Evolutionary conservation across 208 protist genomes (phyloP), one percentile per base, ranked within the genome.

Genomic region (Trypanosoma caninum): DNA sequence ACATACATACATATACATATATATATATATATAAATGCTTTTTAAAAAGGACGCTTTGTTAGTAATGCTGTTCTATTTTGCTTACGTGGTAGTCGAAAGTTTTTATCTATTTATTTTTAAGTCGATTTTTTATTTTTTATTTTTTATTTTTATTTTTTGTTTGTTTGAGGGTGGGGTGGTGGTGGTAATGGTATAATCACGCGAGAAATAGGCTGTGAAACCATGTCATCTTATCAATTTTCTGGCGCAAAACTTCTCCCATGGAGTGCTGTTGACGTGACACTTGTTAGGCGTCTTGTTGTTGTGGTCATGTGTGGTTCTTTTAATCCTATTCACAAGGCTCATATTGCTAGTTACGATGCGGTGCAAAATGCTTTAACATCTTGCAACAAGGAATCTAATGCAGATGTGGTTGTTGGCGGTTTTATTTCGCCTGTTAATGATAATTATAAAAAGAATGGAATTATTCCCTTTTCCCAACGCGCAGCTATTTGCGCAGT

Each of bases 241-340:
- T 45, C 13, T 23, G 53, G 47, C 1, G 50, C 65, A 11, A 90
- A 90, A 55, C 53, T 90, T 22, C 80, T 55, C 33, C 42, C 67
- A 1, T 63, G 64, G 59, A 23, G 42, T 25, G 40, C 13, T 2
- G 69, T 64, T 18, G 66, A 62, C 41, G 22, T 62, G 13, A 13
- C 30, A 11, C 34, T 30, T 1, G 13, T 65, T 20, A 44, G 41
- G 8, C 55, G 62, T 30, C 73, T 85, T 0, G 76, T 77, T 0
- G 76, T 95, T 13, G 42, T 89, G 14, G 78, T 68, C 7, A 48
- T 90, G 3, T 95, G 89, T 57, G 89, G 89, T 20, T 78, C 78
- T 45, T 86, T 93, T 53, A 95, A 95, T 69, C 89, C 89, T 1
- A 76, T 93, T 10, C 89, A 95, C 53, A 72, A 69, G 28, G 79